Evolutionary conservation across 2,329 filamentous ascomycete genomes (phyloP), one percentile per base, ranked within the genome.

Genomic region (Hypoxylon sp.): DNA sequence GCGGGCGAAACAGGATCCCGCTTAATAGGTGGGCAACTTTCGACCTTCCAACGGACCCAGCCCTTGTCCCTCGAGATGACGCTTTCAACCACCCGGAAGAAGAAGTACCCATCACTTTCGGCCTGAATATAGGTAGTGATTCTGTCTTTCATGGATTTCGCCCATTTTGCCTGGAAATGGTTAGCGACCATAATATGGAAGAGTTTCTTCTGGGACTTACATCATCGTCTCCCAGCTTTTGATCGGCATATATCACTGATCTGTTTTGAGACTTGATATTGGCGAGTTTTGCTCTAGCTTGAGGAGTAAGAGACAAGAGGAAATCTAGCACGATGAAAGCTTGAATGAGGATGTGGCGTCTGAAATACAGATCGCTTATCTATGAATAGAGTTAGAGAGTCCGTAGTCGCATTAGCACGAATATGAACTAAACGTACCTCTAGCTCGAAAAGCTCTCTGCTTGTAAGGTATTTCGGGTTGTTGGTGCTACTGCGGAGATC

Each of bases 391-490:
- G 70, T 66, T 73, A 63, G 62, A 55, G 10, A 13, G 17, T 17
- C 33, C 5, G 3, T 3, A 11, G 9, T 3, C 8, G 6, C 11
- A 19, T 8, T n/a, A 13, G 26, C 22, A 24, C 26, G 59, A n/a
- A 4, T 47, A 48, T 14, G 14, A 8, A 51, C 54, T 29, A 24
- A 54, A 76, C 82, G 67, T 85, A 94, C 92, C 87, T 99, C 96
- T 50, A 99, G 88, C 75, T 97, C 94, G 80, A 99, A 99, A 1
- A 99, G 85, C 78, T 99, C 97, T 71, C 92, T 88, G 79, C 94
- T 98, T n/a, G 96, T 99, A 17, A 99, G 87, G 78, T 99, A 99
- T 78, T 98, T 99, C 1, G 97, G 95, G 75, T 99, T 99, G 82
- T 97, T 98, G 24, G 88, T 90, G 76, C 89, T 91, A 24, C 90